Evolutionary conservation across 2,329 filamentous ascomycete genomes (phyloP), one percentile per base, ranked within the genome.

Genomic region (Ophiostoma himal-ulmi): DNA sequence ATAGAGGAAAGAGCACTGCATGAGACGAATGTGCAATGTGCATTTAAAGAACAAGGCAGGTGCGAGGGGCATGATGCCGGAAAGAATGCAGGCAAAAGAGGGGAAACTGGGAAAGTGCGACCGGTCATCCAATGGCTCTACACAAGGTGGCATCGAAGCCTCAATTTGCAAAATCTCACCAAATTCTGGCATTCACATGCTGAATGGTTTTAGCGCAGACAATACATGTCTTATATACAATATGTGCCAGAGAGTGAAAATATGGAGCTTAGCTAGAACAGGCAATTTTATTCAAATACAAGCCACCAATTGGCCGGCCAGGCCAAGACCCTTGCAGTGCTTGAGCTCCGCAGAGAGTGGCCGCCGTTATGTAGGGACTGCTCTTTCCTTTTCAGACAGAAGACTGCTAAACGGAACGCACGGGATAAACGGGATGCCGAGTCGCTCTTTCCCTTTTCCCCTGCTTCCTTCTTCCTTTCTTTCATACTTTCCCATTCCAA

Each of bases 221-320:
- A 57, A 26, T 26, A 54, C 14, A 8, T 11, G 5, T 11, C 39
- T 2, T 20, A 17, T 52, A 26, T 30, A 30, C 30, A 26, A 30
- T 64, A 37, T 7, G 60, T 64, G 39, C 13, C n/a, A 48, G 44
- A 48, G 41, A 48, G 44, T 20, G 20, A 37, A 10, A n/a, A 64
- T 41, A 20, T 65, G 64, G 69, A 65, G 48, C 48, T 70, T 64
- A 57, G 60, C 69, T 68, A 57, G 57, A 68, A 65, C 66, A 37
- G 69, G 66, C 69, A 70, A 65, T 66, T 70, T 68, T 67, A 54
- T 39, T 39, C 34, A 65, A 34, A 52, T 57, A 68, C 64, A 30
- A 22, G 65, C 36, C 34, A 60, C 36, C 34, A 62, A 70, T 70
- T 68, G 39, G 69, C 39, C 34, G 30, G 20, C 39, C n/a, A 37